Percentiles rank a stretch among this genome's conserved stretches.
Evolutionary conservation across 495 filamentous ascomycete species (phyloP).

Genomic region (Aspergillus diversus): DNA sequence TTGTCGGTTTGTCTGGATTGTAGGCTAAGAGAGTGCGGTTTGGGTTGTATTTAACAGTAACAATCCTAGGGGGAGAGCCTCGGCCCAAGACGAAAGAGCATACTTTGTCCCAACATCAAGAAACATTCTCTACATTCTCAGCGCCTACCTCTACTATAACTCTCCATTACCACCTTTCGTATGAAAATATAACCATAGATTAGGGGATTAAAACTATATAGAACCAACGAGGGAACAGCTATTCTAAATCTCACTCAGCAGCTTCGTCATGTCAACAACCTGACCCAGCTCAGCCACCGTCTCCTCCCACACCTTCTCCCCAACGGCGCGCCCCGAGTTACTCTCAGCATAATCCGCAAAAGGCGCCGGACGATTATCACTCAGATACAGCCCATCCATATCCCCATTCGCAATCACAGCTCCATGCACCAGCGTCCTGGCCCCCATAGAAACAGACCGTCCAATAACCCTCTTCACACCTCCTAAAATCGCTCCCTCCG

Average conservation of each 20-base stretch:
- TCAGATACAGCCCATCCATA: constrained; percentile 22
- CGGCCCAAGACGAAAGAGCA: too few relatives aligned
- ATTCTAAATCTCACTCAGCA: constrained; percentile 19
- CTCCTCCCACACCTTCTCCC: constrained; percentile 10
- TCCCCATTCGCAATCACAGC: constrained; percentile 13
- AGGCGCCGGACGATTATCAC: constrained; percentile 24
- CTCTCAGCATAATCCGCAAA: constrained; percentile 10
- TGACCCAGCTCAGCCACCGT: constrained; percentile 8
- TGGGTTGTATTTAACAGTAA: too few relatives aligned
- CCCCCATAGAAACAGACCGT: constrained; percentile 7
- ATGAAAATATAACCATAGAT: too few relatives aligned
- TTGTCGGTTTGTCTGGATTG: too few relatives aligned
- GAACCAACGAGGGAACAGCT: too few relatives aligned
- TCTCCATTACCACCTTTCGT: too few relatives aligned
- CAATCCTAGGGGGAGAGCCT: too few relatives aligned
- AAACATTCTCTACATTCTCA: too few relatives aligned
- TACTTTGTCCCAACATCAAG: too few relatives aligned
- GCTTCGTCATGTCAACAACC: constrained; percentile 20
- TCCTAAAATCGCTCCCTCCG: not conserved
- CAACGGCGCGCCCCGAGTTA: not conserved
- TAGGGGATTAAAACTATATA: too few relatives aligned
- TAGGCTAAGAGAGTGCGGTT: too few relatives aligned
- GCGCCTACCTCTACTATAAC: too few relatives aligned
- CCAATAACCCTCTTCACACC: constrained; percentile 13
- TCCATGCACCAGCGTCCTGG: constrained; percentile 15